Percentiles rank a stretch among this genome's conserved stretches.
These are phyloP conservation scores for Chaetoceros muelleri DNA, from an alignment of 108 stramenopile genomes.

Conservation along the genomic window DNA sequence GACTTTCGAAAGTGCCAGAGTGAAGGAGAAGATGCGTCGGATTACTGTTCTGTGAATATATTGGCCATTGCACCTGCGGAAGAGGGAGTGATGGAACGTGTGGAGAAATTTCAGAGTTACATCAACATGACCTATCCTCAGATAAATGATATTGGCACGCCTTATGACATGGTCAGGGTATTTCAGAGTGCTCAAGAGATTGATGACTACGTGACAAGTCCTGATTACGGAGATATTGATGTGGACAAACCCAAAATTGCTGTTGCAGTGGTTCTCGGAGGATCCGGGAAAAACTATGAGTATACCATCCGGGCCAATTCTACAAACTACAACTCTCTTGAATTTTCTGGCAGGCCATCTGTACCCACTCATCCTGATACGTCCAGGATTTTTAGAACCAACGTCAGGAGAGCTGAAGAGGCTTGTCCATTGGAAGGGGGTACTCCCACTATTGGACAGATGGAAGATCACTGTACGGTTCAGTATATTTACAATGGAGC, in stretches of 20 bases:
- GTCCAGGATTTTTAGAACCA: constrained; percentile 30
- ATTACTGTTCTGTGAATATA: constrained; percentile 44
- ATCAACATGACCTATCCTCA: constrained; percentile 38
- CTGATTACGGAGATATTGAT: constrained; percentile 26
- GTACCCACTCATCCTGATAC: constrained; percentile 48
- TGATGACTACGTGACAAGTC: constrained; percentile 36
- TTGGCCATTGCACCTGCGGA: constrained; percentile 42
- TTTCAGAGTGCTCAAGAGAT: constrained; percentile 41
- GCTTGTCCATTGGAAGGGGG: constrained; percentile 30
- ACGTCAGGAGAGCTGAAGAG: constrained; percentile 25
- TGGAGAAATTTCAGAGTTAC: constrained; percentile 36
- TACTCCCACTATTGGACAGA: constrained; percentile 27
- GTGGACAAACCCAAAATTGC: constrained; percentile 39
- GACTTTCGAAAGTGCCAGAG: constrained; percentile 38
- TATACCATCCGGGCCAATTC: constrained; percentile 63
- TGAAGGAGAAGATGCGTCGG: constrained; percentile 46
- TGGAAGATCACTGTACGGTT: constrained; percentile 42
- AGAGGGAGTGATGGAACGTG: constrained; percentile 22
- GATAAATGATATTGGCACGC: constrained; percentile 18
- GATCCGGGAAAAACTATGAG: constrained; percentile 27
- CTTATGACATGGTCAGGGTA: constrained; percentile 38
- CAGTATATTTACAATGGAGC: constrained; percentile 72
- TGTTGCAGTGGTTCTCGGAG: constrained; percentile 45
- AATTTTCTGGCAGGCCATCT: constrained; percentile 37
- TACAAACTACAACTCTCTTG: constrained; percentile 57